phyloP scores from a whole-genome alignment of 2,329 filamentous ascomycete genomes.

The Diaporthe eres region DNA sequence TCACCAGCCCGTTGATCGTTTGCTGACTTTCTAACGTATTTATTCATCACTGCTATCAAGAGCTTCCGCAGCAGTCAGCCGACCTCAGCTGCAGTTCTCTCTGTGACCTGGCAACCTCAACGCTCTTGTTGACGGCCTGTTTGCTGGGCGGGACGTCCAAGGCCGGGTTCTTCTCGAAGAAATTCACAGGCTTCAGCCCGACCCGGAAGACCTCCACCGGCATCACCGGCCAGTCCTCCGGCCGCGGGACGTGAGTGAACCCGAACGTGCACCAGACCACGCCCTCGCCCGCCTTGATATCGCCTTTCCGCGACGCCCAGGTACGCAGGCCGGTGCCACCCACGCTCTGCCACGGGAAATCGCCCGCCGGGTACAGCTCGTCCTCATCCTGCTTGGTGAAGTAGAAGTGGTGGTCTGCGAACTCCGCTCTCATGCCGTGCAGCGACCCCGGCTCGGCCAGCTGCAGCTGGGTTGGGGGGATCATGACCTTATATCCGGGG shows the following conservation, averaged over 20 bases:
- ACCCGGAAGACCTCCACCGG: conserved; percentile 70
- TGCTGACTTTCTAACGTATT: neutral
- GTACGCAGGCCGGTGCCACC: conserved; percentile 51
- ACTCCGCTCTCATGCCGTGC: conserved; percentile 54
- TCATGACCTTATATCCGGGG: conserved; percentile 69
- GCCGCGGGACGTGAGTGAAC: conserved; percentile 72
- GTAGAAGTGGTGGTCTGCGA: conserved; percentile 54
- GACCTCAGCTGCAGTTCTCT: conserved; percentile 27
- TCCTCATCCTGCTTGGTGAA: conserved; percentile 53
- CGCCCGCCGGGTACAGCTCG: conserved; percentile 55
- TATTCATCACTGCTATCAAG: neutral
- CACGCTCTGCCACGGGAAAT: conserved; percentile 57
- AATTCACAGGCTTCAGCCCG: conserved; percentile 64
- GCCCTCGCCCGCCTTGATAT: conserved; percentile 61
- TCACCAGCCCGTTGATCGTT: neutral
- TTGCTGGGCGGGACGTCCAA: conserved; percentile 63
- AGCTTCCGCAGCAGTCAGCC: conserved; percentile 2
- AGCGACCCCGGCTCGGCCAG: conserved; percentile 59
- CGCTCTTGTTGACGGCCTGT: conserved; percentile 58
- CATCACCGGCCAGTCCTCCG: conserved; percentile 79
- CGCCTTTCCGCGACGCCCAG: conserved; percentile 57
- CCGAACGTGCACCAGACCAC: conserved; percentile 67
- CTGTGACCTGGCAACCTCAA: conserved; percentile 43
- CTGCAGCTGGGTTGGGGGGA: conserved; percentile 70
- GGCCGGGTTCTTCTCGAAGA: conserved; percentile 66